A percentile compares a stretch with the other conserved stretches of the same genome.
Evolutionary conservation across 2,329 filamentous ascomycete genomes (phyloP).

Genomic region (Rutstroemia sp.): DNA sequence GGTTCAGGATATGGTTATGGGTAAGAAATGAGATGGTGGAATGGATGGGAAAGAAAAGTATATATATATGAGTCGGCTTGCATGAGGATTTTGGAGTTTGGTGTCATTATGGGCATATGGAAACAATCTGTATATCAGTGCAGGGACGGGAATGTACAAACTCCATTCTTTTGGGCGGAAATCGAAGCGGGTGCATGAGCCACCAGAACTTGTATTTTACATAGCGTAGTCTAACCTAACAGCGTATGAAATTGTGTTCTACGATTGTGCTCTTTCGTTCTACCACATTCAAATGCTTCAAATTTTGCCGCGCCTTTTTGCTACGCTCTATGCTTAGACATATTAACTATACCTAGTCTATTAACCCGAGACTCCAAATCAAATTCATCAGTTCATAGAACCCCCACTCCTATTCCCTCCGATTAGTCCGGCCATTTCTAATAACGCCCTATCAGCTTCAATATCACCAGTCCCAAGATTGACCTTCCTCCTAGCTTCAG

Average conservation of each 20-base stretch:
- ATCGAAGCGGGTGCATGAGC: background rate
- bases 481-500: slow-evolving; percentile 67
- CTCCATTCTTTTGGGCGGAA: background rate
- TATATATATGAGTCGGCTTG: background rate
- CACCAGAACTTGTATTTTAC: background rate
- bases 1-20: slow-evolving; percentile 12
- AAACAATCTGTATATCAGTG: slow-evolving; percentile 2
- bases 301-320: background rate
- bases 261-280: no score
- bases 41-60: background rate
- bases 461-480: slow-evolving; percentile 73
- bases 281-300: slow-evolving; percentile 1
- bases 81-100: background rate
- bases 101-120: background rate
- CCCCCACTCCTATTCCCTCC: slow-evolving; percentile 66
- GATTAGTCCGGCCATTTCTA: slow-evolving; percentile 80
- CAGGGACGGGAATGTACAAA: slow-evolving; percentile 2
- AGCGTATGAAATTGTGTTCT: background rate
- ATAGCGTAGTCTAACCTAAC: background rate
- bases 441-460: slow-evolving; percentile 69
- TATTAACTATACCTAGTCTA: background rate
- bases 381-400: slow-evolving; percentile 44
- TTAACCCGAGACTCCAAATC: slow-evolving; percentile 3
- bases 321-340: background rate
- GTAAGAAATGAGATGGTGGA: slow-evolving; percentile 6